A percentile compares a stretch with the other conserved stretches of the same genome.
phyloP scores from a whole-genome alignment of 1,139 yeast genomes.

The Pichia sp. region DNA sequence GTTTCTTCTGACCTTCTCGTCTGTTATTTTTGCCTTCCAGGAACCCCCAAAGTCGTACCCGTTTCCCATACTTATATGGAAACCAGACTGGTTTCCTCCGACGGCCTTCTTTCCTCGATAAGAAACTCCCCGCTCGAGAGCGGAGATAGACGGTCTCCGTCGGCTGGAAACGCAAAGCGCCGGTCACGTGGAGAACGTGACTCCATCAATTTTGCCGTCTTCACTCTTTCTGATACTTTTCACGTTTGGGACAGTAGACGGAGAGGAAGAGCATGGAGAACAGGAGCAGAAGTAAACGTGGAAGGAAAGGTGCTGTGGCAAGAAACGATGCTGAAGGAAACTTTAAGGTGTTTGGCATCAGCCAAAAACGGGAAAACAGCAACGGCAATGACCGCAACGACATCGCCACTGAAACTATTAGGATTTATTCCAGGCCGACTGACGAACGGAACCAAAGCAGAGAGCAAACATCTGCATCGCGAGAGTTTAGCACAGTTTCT shows the following conservation, averaged over 20 bases:
- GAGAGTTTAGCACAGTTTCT: conserved; percentile 1
- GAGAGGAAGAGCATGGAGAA: not conserved
- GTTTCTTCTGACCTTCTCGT: not conserved
- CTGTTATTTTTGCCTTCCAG: not conserved
- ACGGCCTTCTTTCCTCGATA: not conserved
- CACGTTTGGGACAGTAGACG: not conserved
- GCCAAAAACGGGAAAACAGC: not conserved
- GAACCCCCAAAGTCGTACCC: no score
- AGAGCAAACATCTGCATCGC: not conserved
- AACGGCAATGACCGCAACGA: not conserved
- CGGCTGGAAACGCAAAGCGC: not conserved
- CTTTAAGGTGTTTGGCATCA: not conserved
- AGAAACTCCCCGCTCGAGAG: not conserved
- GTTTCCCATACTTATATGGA: no score
- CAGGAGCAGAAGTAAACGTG: not conserved
- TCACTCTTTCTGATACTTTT: no score
- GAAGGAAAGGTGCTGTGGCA: no score
- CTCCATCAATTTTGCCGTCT: no score
- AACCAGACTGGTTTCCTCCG: no score
- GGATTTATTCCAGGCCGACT: not conserved
- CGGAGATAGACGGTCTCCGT: not conserved
- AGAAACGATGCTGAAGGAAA: not conserved
- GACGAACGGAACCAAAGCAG: not conserved
- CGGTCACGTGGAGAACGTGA: not conserved
- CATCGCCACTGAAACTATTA: not conserved